phyloP scores from a whole-genome alignment of 1,139 yeast species.

The Debaryomycetaceae sp. region DNA sequence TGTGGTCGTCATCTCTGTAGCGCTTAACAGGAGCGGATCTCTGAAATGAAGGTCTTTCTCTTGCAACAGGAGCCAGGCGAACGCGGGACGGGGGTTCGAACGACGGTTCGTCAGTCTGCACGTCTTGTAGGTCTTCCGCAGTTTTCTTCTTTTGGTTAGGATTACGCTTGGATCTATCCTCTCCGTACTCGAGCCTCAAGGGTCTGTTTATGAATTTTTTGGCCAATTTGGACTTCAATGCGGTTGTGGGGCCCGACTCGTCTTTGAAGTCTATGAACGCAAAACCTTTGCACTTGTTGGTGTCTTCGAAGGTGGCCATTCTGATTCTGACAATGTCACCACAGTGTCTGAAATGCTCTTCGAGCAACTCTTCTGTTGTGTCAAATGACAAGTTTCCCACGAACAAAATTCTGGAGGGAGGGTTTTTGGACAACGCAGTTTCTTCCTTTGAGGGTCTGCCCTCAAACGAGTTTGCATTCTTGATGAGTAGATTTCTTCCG shows the following conservation, averaged over 20 bases:
- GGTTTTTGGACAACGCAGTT: slow-evolving; percentile 55
- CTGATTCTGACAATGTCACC: slow-evolving; percentile 81
- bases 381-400: slow-evolving; percentile 94
- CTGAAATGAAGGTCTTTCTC: slow-evolving; percentile 9
- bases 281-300: slow-evolving; percentile 96
- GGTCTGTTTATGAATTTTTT: slow-evolving; percentile 69
- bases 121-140: slow-evolving; percentile 6
- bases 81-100: neutral
- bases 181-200: slow-evolving; percentile 88
- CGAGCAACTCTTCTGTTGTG: slow-evolving; percentile 77
- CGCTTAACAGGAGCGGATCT: slow-evolving; percentile 8
- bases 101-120: neutral
- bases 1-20: slow-evolving; percentile 13
- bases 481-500: slow-evolving; percentile 84
- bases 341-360: slow-evolving; percentile 73
- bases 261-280: slow-evolving; percentile 86
- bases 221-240: slow-evolving; percentile 70
- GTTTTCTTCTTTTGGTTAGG: slow-evolving; percentile 37
- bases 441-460: slow-evolving; percentile 75
- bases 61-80: slow-evolving; percentile 5
- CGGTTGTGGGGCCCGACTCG: slow-evolving; percentile 77
- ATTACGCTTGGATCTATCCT: slow-evolving; percentile 82
- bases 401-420: slow-evolving; percentile 85
- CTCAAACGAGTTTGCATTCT: slow-evolving; percentile 75
- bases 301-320: slow-evolving; percentile 96